These are phyloP conservation scores for Arachnomyces sp. DNA, from an alignment of 2,329 filamentous ascomycete genomes.

Conservation along the genomic window DNA sequence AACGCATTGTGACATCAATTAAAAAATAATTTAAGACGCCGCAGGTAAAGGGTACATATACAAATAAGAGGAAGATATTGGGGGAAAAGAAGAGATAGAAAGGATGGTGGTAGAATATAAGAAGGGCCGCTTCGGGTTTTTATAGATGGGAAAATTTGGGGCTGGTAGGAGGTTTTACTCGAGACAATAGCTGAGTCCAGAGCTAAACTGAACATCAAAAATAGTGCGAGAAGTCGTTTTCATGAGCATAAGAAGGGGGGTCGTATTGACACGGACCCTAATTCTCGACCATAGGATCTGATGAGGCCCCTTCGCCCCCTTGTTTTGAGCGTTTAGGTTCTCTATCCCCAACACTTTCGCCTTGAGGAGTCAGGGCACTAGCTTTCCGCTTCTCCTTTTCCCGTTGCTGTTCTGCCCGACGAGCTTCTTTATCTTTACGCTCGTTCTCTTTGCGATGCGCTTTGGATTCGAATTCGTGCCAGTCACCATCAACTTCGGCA, in stretches of 20 bases:
- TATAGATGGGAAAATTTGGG: no score
- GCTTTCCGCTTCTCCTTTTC: conserved; percentile 44
- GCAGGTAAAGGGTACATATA: no score
- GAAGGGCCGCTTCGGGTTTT: no score
- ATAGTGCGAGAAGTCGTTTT: no score
- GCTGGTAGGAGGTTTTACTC: no score
- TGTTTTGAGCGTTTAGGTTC: conserved; percentile 32
- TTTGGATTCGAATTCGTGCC: conserved; percentile 98
- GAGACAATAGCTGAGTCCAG: no score
- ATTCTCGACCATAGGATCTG: not conserved
- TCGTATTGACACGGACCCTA: not conserved
- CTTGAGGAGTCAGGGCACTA: conserved; percentile 21
- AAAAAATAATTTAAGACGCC: no score
- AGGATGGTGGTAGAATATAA: no score
- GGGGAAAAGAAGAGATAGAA: no score
- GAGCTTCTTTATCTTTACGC: conserved; percentile 53
- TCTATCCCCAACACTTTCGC: conserved; percentile 23
- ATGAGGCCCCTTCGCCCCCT: conserved; percentile 15
- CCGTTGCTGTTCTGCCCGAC: conserved; percentile 38
- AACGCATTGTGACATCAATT: no score
- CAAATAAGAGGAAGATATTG: no score
- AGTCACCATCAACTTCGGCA: conserved; percentile 76
- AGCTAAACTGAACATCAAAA: no score
- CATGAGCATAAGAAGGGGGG: not conserved
- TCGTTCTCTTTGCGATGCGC: conserved; percentile 67